Base-by-base conservation (phyloP, 768 basidiomycete genomes). In the Tylopilus intermedius region DNA sequence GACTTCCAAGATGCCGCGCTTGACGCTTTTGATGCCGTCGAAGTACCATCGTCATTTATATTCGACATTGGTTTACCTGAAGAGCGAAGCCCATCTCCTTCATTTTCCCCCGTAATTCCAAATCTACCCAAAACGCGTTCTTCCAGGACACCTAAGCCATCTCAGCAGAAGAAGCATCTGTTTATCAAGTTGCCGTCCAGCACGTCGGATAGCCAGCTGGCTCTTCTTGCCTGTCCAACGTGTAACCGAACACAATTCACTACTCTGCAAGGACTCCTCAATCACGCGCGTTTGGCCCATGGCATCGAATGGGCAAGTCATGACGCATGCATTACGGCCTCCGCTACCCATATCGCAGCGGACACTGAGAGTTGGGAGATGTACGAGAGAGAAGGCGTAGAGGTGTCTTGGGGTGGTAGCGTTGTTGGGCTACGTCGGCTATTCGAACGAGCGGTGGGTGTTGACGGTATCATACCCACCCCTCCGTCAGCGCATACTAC, bases 371-470 rank as follows among this genome's bases (percentile, higher is more conserved):
- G 50, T 30, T 71, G 65, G 65, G 65, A 75, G 22, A 62, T 64
- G 21, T 64, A 66, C 32, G 76, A 78, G 54, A 66, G 74, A 46
- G 71, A 68, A 15, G 75, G 73, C 0, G 62, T 72, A 51, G 69
- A 70, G 30, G 60, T 69, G 21, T 49, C 63, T 39, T 70, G 64
- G 62, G 60, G 62, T 32, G 67, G 61, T 4, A 71, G 64, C 38
- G 59, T 79, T n/a, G 76, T 76, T 14, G 76, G 79, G 46, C 56
- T 80, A 43, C 64, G 72, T 50, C 61, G 76, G 47, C 50, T 81
- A 44, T 80, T 80, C 46, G 77, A 80, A 57, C 70, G 75, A 24
- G 79, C 79, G 0, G 79, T 80, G 1, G 78, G 76, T 27, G 65
- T 66, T 8, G 67, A 69, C 2, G 59, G 57, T 5, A 52, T 58